phyloP scores from a whole-genome alignment of 140 eudicot genomes.

The Oenanthe javanica region DNA sequence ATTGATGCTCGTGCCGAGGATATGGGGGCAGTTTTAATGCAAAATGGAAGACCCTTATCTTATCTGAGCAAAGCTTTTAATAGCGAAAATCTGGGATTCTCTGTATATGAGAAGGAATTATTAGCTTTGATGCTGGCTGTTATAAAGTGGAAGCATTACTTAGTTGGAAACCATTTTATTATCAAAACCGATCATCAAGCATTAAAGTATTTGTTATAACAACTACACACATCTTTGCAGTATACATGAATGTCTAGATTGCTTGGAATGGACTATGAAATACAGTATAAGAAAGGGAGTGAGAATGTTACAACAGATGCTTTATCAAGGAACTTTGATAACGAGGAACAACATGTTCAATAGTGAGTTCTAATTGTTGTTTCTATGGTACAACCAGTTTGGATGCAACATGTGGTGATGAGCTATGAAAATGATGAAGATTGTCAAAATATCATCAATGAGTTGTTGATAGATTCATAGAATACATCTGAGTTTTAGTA shows the following conservation, averaged over 20 bases:
- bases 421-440: neutral
- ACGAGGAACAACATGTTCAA: no score
- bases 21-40: neutral
- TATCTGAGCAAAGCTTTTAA: neutral
- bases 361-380: neutral
- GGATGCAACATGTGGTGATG: neutral
- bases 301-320: neutral
- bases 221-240: neutral
- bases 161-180: neutral
- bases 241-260: neutral
- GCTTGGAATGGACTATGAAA: neutral
- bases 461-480: no score
- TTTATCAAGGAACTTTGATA: neutral
- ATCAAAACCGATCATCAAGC: neutral
- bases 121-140: neutral
- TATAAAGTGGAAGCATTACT: neutral
- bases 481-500: no score
- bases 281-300: neutral
- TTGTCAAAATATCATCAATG: no score
- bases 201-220: neutral
- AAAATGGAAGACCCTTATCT: slow-evolving; percentile 1
- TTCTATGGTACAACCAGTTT: neutral
- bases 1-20: neutral
- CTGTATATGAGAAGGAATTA: neutral
- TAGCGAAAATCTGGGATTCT: neutral